Evolutionary conservation across 768 basidiomycete species (phyloP).

Genomic region (Lentinus tigrinus): DNA sequence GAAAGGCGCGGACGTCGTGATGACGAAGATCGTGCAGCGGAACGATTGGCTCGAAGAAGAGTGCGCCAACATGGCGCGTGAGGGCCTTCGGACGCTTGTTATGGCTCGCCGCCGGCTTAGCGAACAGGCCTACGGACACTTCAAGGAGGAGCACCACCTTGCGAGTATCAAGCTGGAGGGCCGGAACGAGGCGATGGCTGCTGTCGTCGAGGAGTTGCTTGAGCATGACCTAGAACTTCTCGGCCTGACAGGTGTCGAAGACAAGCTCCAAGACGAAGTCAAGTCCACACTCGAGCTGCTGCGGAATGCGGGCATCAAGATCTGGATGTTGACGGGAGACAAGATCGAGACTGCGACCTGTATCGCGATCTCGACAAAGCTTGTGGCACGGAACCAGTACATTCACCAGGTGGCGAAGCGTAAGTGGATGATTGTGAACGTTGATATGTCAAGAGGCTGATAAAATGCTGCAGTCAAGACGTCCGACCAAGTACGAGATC

Average conservation of each 20-base stretch:
- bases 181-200: constrained; percentile 77
- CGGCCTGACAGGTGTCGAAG: constrained; percentile 97
- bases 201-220: constrained; percentile 71
- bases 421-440: constrained; percentile 36
- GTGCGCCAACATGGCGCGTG: constrained; percentile 96
- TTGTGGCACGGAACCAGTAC: constrained; percentile 94
- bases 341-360: constrained; percentile 99
- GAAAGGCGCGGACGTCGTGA: constrained; percentile 98
- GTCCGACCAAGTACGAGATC: constrained; percentile 75
- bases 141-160: constrained; percentile 67
- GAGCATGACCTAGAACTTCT: constrained; percentile 91
- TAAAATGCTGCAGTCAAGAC: constrained; percentile 65
- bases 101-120: constrained; percentile 81
- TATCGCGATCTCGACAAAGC: constrained; percentile 95
- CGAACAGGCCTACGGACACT: constrained; percentile 66
- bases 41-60: constrained; percentile 99
- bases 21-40: constrained; percentile 90
- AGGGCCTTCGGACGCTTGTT: constrained; percentile 92
- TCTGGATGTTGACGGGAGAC: constrained; percentile 99
- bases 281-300: constrained; percentile 89
- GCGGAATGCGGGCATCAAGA: constrained; percentile 95
- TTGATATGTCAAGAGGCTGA: background rate
- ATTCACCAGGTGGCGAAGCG: constrained; percentile 95
- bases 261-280: constrained; percentile 97
- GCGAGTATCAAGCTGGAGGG: constrained; percentile 81